A percentile compares a stretch with the other conserved stretches of the same genome.
phyloP scores from a whole-genome alignment of 768 basidiomycete genomes.

The Harrya chromipes region DNA sequence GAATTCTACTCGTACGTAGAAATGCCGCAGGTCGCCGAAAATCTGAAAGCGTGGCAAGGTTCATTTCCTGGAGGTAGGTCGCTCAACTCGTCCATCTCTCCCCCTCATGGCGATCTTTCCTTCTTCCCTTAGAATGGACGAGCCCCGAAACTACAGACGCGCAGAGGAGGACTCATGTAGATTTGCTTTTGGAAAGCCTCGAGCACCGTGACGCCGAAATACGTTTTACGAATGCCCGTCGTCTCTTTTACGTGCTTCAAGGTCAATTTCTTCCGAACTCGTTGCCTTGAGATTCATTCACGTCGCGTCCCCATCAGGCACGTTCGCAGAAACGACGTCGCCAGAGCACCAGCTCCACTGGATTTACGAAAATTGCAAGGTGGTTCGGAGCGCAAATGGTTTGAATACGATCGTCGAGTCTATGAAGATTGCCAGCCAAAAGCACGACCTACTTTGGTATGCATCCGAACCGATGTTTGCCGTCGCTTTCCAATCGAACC shows the following conservation, averaged over 20 bases:
- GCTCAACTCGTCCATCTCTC: background rate
- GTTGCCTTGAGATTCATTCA: slow-evolving; percentile 6
- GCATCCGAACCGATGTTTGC: slow-evolving; percentile 3
- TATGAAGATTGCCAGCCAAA: slow-evolving; percentile 84
- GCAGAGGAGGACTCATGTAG: slow-evolving; percentile 70
- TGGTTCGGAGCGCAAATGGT: slow-evolving; percentile 81
- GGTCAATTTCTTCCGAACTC: slow-evolving; percentile 43
- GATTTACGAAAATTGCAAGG: slow-evolving; percentile 91
- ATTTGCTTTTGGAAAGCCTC: slow-evolving; percentile 78
- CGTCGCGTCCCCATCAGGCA: slow-evolving; percentile 47
- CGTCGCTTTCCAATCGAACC: slow-evolving; percentile 1
- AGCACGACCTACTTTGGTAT: slow-evolving; percentile 82
- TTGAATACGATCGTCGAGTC: slow-evolving; percentile 80
- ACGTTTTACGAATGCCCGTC: slow-evolving; percentile 81
- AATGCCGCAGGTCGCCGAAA: slow-evolving; percentile 86
- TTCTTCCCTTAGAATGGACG: slow-evolving; percentile 65
- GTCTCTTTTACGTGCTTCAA: slow-evolving; percentile 89
- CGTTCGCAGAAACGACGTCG: slow-evolving; percentile 86
- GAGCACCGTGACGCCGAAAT: slow-evolving; percentile 84
- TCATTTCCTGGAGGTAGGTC: slow-evolving; percentile 72
- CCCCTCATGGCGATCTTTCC: background rate
- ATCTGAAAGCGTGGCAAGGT: slow-evolving; percentile 83
- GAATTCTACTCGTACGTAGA: slow-evolving; percentile 99
- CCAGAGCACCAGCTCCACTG: slow-evolving; percentile 94
- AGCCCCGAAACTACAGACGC: slow-evolving; percentile 48